Evolutionary conservation across 2,329 filamentous ascomycete genomes (phyloP), one percentile per base, ranked within the genome.

Genomic region (Xylaria hypoxylon): DNA sequence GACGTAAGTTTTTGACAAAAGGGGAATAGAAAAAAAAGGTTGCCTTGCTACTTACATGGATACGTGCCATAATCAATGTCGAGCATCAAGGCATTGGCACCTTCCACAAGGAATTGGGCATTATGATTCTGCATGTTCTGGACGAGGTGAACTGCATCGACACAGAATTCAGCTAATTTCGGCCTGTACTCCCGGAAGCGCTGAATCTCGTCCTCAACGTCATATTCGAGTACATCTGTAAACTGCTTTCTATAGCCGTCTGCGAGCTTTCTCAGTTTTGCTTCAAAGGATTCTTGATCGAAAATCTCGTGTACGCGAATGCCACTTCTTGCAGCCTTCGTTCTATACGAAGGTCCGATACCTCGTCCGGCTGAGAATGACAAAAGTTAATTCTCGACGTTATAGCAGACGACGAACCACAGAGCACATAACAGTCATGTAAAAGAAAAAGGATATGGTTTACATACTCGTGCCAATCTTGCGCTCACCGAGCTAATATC

Each of bases 241-340:
- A 68, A 74, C 47, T 71, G 59, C 80, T 90, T 89, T 81, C 88
- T 84, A 79, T 86, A 91, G 11, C 86, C 88, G 5, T 79, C 72
- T 8, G 86, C 89, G 53, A 94, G 80, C 26, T 82, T 79, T 45
- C 89, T 84, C 48, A 94, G 79, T 78, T 91, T 91, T 45, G 79
- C 75, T 79, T 92, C 90, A 71, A 94, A 93, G 7, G 84, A 76
- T 45, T 85, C 81, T 76, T 87, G 84, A 75, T 91, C 82, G 76
- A 93, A 92, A 68, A 93, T 82, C 62, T 93, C 90, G 65, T 83
- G 82, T 59, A 92, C 81, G 71, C 85, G 85, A 66, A 94, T 84
- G 53, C 91, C 91, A 71, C 83, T 91, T 72, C 92, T 83, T 44
- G 87, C 81, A 70, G 87, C 87, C 78, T 90, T 90, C 67, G 84